Base-by-base conservation (phyloP, 176 grass and related monocot genomes). In the Neostapfia colusana region DNA sequence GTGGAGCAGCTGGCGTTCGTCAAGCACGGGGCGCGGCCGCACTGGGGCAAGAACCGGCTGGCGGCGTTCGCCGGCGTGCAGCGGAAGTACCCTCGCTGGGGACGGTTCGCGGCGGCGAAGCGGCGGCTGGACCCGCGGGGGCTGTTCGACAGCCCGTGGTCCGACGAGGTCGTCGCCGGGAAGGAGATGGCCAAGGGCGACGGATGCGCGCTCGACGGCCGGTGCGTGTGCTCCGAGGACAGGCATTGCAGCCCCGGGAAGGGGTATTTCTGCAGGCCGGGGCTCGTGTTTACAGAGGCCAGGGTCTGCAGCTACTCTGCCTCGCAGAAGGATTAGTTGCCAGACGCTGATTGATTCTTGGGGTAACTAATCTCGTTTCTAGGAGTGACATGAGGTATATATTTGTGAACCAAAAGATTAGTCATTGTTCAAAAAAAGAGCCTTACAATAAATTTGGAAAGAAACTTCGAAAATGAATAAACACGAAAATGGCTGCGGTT, bases 1-100 rank as follows among this genome's bases (percentile, higher is more conserved):
- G 89, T 94, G 61, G 91, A 94, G 81, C 95, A 98, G 85, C 80
- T 98, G 73, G 95, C 95, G 39, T 94, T 98, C 72, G 64, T 82
- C 12, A 98, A 90, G 83, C 80, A 93, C 72, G 75, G 83, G 16
- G 89, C 95, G 2, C 70, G 79, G 44, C 95, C 91, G 21, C 95
- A 92, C 85, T 97, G 91, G 78, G 95, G 79, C 9, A 97, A 97
- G 86, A 97, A 97, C 69, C 45, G 89, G 45, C 51, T 85, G n/a
- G 64, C 84, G 24, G 95, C 95, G 27, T 97, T 97, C 86, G 53
- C 12, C 0, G 75, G 86, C 10, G 80, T 92, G 74, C 76, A 40
- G 34, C 24, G 39, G 7, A 97, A 93, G 86, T 97, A 97, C 59
- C 84, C 75, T 0, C 63, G 81, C 6, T 86, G 88, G 84, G 35